A percentile compares a stretch with the other conserved stretches of the same genome.
Evolutionary conservation across 768 basidiomycete genomes (phyloP).

Genomic region (Phanerodontia chrysosporium): DNA sequence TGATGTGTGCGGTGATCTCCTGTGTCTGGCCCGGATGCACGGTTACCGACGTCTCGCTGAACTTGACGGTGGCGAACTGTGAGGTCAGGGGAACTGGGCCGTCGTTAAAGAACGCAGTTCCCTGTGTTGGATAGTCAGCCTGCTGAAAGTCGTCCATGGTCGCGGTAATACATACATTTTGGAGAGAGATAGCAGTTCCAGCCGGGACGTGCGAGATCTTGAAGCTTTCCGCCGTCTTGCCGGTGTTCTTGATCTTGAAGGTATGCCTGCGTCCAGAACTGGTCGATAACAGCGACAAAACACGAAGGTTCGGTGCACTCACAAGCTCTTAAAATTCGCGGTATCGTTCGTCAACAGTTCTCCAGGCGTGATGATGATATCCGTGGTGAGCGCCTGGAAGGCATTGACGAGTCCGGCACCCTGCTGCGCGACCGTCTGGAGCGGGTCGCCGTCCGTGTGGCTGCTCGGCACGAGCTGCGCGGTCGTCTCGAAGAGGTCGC

Average conservation of each 20-base stretch:
- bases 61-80: slow-evolving; percentile 40
- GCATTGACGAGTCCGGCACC: slow-evolving; percentile 57
- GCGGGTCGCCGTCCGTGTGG: slow-evolving; percentile 43
- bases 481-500: slow-evolving; percentile 46
- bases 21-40: slow-evolving; percentile 40
- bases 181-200: slow-evolving; percentile 46
- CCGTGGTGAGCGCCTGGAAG: slow-evolving; percentile 50
- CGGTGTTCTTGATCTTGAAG: slow-evolving; percentile 50
- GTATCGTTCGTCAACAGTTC: slow-evolving; percentile 67
- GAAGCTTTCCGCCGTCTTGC: slow-evolving; percentile 37
- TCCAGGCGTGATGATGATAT: slow-evolving; percentile 48
- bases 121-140: slow-evolving; percentile 21
- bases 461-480: slow-evolving; percentile 39
- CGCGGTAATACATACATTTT: slow-evolving; percentile 28
- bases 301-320: slow-evolving; percentile 16
- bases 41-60: slow-evolving; percentile 42
- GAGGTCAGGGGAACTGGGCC: slow-evolving; percentile 50
- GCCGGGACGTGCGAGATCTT: slow-evolving; percentile 53
- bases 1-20: slow-evolving; percentile 41
- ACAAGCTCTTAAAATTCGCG: slow-evolving; percentile 44
- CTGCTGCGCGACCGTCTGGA: slow-evolving; percentile 49
- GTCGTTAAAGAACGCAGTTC: slow-evolving; percentile 35
- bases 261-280: slow-evolving; percentile 32
- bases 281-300: neutral
- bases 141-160: neutral